Evolutionary conservation across 176 grass and related monocot genomes (phyloP), one percentile per base, ranked within the genome.

Genomic region (Urochloa ruziziensis): DNA sequence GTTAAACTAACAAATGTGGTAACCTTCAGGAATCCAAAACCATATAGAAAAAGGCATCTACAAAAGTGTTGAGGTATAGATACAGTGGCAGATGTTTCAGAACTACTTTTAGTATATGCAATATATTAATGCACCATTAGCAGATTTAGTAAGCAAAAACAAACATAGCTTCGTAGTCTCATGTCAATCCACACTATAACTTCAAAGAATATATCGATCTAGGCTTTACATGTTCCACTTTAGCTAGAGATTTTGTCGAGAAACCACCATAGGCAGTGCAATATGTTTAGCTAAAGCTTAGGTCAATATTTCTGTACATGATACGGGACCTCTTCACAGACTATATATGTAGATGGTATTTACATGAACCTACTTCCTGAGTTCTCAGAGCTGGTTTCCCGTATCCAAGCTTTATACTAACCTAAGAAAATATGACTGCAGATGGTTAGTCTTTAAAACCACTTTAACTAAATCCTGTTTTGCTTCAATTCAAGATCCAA

Each of bases 91-190:
- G 67, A 47, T 66, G n/a, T 51, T 59, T 68, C 67, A 84, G 74
- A 27, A 64, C 35, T 74, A 44, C 29, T 74, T 82, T 75, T 60
- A 69, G 39, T 70, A 70, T 37, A 75, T 57, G 46, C 53, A 78
- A 43, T 70, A 15, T 63, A 67, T 56, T 28, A 53, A 29, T 62
- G 57, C 28, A 47, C 43, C 53, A 57, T 57, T 70, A 63, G 35
- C 79, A 82, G 36, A 69, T 78, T 56, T 78, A 78, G 58, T 83
- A 49, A 69, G 86, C 14, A 1, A 61, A 76, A 62, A 77, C 27
- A 56, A 43, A 54, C 36, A 66, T 66, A 64, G 40, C 2, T 24
- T 37, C 75, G 13, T 12, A 54, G 33, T 69, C 49, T 78, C 80
- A 61, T 75, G 40, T 15, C 27, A 80, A 75, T 42, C 61, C 65